Evolutionary conservation across 441 rosid species (phyloP), one percentile per base, ranked within the genome.

Genomic region (Erodium trifolium): DNA sequence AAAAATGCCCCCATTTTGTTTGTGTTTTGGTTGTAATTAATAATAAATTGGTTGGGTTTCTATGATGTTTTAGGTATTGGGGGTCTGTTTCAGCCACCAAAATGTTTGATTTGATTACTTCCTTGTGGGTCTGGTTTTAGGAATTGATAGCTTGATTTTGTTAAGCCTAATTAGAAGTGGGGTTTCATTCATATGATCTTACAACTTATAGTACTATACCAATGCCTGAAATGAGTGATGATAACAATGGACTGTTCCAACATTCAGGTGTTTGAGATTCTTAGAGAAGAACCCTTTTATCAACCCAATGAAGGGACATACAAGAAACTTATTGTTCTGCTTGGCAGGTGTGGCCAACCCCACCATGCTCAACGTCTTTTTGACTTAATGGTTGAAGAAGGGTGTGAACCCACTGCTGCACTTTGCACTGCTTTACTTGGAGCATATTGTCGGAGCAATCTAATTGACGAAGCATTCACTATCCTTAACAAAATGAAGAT

Each of bases 401-500:
- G 92, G 66, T 76, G 84, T 6, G 90, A 82, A 43, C 91, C 93
- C 13, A 84, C 95, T 1, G 41, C 80, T 70, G 85, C 86, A 73
- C 93, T 88, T 45, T 93, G 88, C 85, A 89, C 96, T 1, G 89
- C 96, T n/a, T 74, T 93, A 17, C 88, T 93, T 2, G 86, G 85
- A 0, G 93, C 92, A 41, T 93, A 86, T 73, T 81, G 84, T 80
- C 86, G 95, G 29, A 89, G 63, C 74, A 75, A 79, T 73, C 87
- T 91, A 13, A 78, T 89, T 6, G 84, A 89, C 2, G 79, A 82
- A 34, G 98, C 92, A 11, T 91, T 91, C 71, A 75, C 87, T 2
- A 71, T 75, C 68, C 88, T 93, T 55, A 72, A 81, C 29, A 73
- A 45, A 41, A 91, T 91, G 98, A 91, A 93, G 73, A 70, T 70